Evolutionary conservation across 306 rosid species (phyloP).

Genomic region (Quercus robur): DNA sequence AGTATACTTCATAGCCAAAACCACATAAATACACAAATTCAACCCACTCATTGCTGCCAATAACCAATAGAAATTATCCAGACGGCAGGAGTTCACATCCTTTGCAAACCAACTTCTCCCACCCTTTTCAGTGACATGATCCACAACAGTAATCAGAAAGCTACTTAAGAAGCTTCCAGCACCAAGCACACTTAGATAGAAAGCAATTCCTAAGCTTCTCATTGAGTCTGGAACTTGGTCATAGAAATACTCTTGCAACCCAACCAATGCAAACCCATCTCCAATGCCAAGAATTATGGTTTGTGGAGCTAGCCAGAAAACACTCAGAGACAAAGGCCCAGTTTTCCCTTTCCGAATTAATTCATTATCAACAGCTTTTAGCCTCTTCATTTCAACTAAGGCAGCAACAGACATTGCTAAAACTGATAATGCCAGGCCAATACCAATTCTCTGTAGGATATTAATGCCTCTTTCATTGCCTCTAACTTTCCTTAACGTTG

Average conservation of each 20-base stretch:
- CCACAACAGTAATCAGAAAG: constrained; percentile 42
- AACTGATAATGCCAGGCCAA: constrained; percentile 30
- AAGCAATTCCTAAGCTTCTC: constrained; percentile 50
- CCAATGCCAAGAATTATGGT: constrained; percentile 32
- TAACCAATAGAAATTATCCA: constrained; percentile 47
- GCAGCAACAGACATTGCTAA: constrained; percentile 34
- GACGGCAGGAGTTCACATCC: constrained; percentile 38
- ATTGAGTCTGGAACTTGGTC: constrained; percentile 49
- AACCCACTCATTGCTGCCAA: constrained; percentile 26
- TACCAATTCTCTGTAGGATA: constrained; percentile 40
- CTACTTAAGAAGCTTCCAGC: constrained; percentile 43
- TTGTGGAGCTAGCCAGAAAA: constrained; percentile 46
- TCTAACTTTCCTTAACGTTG: constrained; percentile 27
- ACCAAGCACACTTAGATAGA: constrained; percentile 51
- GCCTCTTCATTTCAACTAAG: constrained; percentile 39
- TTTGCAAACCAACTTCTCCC: constrained; percentile 44
- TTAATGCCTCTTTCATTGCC: constrained; percentile 48
- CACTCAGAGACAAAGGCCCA: constrained; percentile 16
- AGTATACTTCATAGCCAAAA: constrained; percentile 35
- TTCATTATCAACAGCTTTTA: background rate
- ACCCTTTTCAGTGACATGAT: constrained; percentile 25
- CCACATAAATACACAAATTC: constrained; percentile 25
- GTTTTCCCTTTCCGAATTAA: background rate
- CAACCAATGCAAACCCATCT: constrained; percentile 38
- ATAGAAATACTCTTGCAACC: constrained; percentile 50